Conservation (phyloP, 345 rosid species). For the Trapa incisa region DNA sequence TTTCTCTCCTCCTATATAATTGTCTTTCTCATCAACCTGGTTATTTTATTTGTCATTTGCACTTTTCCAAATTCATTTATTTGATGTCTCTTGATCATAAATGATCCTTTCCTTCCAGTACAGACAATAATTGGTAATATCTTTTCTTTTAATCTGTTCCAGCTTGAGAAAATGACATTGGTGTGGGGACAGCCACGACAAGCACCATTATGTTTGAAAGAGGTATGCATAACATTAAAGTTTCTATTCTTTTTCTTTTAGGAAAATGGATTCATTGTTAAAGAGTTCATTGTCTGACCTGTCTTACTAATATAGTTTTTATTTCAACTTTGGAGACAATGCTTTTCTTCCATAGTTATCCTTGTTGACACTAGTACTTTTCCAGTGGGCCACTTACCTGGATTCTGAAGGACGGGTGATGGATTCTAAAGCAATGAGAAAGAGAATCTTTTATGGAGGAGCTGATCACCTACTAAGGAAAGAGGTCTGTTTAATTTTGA, state of each 20-base stretch:
- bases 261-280: background rate
- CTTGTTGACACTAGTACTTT: constrained; percentile 9
- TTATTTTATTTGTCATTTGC: background rate
- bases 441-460: constrained; percentile 91
- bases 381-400: constrained; percentile 73
- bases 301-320: background rate
- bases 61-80: background rate
- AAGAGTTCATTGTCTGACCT: background rate
- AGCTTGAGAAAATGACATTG: constrained; percentile 65
- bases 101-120: background rate
- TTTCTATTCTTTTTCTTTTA: background rate
- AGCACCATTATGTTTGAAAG: constrained; percentile 51
- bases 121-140: background rate
- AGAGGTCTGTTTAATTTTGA: constrained; percentile 46
- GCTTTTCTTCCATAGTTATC: background rate
- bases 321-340: background rate
- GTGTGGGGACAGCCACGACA: constrained; percentile 95
- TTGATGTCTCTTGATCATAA: background rate
- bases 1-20: background rate
- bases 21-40: background rate
- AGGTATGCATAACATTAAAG: constrained; percentile 32
- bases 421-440: constrained; percentile 56
- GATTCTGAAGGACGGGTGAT: constrained; percentile 78
- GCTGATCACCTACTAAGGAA: constrained; percentile 58
- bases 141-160: constrained; percentile 15